Evolutionary conservation across 805 yeast species (phyloP).

Genomic region (Vanderwaltozyma polyspora): DNA sequence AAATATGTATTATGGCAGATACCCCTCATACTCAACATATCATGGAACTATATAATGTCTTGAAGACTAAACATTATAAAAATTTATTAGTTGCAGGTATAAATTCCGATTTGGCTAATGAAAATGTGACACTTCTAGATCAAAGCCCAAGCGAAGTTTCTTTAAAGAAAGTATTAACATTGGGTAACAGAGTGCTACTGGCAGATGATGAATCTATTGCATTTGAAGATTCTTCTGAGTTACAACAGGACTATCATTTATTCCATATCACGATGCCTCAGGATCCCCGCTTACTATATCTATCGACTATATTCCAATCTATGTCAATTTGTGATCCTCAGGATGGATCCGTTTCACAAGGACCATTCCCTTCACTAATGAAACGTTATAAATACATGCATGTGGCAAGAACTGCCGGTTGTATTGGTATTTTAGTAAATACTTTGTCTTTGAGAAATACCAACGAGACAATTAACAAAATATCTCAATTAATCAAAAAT

Average conservation of each 20-base stretch:
- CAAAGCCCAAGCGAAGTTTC: not conserved
- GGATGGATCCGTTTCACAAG: constrained; percentile 27
- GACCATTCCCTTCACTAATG: constrained; percentile 71
- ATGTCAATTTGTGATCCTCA: constrained; percentile 41
- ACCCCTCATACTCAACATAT: constrained; percentile 50
- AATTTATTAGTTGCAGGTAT: constrained; percentile 33
- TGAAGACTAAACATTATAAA: constrained; percentile 24
- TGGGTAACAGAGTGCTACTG: constrained; percentile 24
- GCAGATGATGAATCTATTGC: constrained; percentile 13
- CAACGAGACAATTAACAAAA: constrained; percentile 47
- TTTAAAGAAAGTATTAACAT: constrained; percentile 18
- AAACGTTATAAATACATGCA: constrained; percentile 80
- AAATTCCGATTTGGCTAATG: constrained; percentile 21
- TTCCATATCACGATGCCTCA: constrained; percentile 69
- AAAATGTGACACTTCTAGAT: constrained; percentile 26
- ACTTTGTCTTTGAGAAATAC: constrained; percentile 77
- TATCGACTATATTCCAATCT: constrained; percentile 57
- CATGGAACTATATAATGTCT: constrained; percentile 26
- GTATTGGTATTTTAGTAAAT: constrained; percentile 83
- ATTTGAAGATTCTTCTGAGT: constrained; percentile 7
- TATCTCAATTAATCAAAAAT: constrained; percentile 47
- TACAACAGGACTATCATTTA: constrained; percentile 39
- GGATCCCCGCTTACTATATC: constrained; percentile 63
- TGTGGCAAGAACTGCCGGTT: constrained; percentile 80
- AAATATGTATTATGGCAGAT: constrained; percentile 62